These are phyloP conservation scores for Talaromyces stipitatus DNA, from an alignment of 495 filamentous ascomycete genomes.

Conservation along the genomic window DNA sequence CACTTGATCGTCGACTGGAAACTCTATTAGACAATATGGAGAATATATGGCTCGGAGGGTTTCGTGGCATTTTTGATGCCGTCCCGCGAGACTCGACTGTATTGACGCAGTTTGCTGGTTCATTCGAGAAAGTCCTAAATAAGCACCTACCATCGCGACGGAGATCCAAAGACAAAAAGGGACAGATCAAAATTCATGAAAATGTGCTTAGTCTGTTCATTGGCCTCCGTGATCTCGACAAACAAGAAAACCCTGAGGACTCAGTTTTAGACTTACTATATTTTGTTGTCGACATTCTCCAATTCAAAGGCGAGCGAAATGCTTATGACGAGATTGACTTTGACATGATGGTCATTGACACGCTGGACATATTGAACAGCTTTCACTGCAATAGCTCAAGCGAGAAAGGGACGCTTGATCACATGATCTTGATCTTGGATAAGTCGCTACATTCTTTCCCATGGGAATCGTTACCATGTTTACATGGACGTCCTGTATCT, in stretches of 20 bases:
- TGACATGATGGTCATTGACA: conserved; percentile 80
- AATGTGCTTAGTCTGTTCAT: conserved; percentile 83
- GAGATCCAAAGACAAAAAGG: conserved; percentile 43
- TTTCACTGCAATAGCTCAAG: conserved; percentile 56
- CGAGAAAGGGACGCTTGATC: conserved; percentile 58
- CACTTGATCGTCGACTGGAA: conserved; percentile 66
- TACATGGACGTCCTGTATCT: conserved; percentile 71
- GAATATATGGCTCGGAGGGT: conserved; percentile 89
- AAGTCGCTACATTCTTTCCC: conserved; percentile 84
- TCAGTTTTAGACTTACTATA: conserved; percentile 82
- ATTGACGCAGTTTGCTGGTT: conserved; percentile 63
- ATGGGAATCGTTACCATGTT: conserved; percentile 90
- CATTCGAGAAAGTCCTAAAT: conserved; percentile 75
- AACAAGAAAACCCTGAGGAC: conserved; percentile 72
- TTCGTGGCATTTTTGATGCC: conserved; percentile 82
- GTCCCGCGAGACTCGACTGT: conserved; percentile 50
- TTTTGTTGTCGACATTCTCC: conserved; percentile 91
- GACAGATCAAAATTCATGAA: conserved; percentile 56
- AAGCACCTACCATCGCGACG: conserved; percentile 86
- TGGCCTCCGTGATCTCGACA: conserved; percentile 65
- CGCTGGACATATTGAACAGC: conserved; percentile 65
- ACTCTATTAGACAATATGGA: conserved; percentile 81
- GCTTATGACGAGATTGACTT: conserved; percentile 98
- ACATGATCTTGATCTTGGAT: conserved; percentile 90
- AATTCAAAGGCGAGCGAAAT: conserved; percentile 93